These are phyloP conservation scores for Grosmannia huntii DNA, from an alignment of 2,329 filamentous ascomycete genomes.

Conservation along the genomic window DNA sequence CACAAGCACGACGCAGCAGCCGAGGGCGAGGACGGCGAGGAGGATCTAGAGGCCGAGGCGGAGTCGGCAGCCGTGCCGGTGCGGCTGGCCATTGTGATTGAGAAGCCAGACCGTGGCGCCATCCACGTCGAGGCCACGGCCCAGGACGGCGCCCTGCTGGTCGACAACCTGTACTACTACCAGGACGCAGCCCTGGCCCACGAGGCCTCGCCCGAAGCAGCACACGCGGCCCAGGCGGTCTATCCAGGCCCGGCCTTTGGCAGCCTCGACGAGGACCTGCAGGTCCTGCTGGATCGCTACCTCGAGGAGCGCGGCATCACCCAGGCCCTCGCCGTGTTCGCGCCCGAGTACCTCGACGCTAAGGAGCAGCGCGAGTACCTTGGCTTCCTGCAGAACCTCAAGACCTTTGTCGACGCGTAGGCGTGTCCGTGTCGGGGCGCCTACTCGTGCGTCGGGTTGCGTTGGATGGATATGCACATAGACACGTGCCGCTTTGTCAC, in stretches of 20 bases:
- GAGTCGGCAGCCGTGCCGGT: constrained; percentile 57
- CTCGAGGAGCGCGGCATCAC: constrained; percentile 91
- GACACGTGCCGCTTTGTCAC: background rate
- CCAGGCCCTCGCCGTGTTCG: constrained; percentile 73
- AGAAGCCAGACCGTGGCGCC: constrained; percentile 76
- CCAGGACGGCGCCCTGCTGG: constrained; percentile 72
- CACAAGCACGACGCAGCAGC: constrained; percentile 43
- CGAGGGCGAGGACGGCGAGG: constrained; percentile 38
- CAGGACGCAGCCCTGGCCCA: constrained; percentile 65
- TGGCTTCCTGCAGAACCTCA: constrained; percentile 76
- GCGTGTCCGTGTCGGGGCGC: background rate
- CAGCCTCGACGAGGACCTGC: constrained; percentile 91
- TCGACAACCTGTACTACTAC: constrained; percentile 88
- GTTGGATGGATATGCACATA: background rate
- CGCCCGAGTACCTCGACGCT: constrained; percentile 90
- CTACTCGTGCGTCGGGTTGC: too few species aligned
- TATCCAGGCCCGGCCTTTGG: constrained; percentile 89
- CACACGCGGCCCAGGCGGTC: constrained; percentile 61
- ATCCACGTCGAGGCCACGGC: constrained; percentile 77
- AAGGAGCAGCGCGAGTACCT: constrained; percentile 99
- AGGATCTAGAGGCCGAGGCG: constrained; percentile 41
- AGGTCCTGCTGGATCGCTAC: constrained; percentile 83
- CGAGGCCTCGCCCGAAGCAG: constrained; percentile 60
- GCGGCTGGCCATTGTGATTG: constrained; percentile 73
- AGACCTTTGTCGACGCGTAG: constrained; percentile 66